Evolutionary conservation across 2,329 filamentous ascomycete genomes (phyloP).

Genomic region (Dactylonectria macrodidyma): DNA sequence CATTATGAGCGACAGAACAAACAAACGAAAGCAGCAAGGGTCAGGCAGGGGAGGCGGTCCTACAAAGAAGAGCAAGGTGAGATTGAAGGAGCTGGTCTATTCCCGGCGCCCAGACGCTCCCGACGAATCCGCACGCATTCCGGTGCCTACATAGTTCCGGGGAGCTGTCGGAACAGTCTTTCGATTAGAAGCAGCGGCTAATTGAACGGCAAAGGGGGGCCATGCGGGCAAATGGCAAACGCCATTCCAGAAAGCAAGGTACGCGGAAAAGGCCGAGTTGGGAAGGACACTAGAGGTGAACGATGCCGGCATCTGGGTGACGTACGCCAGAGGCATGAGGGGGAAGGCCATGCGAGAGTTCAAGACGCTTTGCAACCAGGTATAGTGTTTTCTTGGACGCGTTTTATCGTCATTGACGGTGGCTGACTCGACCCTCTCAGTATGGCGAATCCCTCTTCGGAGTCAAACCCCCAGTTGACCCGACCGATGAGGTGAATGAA

Average conservation of each 20-base stretch:
- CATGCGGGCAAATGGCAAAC: conserved; percentile 74
- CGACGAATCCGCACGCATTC: background rate
- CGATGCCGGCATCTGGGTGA: conserved; percentile 84
- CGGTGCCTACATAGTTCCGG: background rate
- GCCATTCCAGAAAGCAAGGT: conserved; percentile 69
- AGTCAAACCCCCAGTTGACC: conserved; percentile 57
- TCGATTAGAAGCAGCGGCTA: conserved; percentile 10
- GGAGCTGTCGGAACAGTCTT: background rate
- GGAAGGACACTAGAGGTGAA: conserved; percentile 73
- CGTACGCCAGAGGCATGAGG: conserved; percentile 81
- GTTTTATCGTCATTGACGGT: background rate
- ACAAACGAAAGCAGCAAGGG: conserved; percentile 56
- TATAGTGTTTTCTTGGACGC: conserved; percentile 52
- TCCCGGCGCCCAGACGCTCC: background rate
- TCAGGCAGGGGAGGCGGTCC: conserved; percentile 47
- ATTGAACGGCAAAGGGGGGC: conserved; percentile 58
- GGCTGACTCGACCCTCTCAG: conserved; percentile 55
- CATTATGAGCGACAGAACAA: conserved; percentile 50
- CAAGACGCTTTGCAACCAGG: conserved; percentile 75
- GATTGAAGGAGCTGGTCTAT: conserved; percentile 19
- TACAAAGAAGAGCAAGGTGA: conserved; percentile 59
- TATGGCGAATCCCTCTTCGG: conserved; percentile 76
- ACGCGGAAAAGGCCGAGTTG: conserved; percentile 57
- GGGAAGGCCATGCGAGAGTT: conserved; percentile 79
- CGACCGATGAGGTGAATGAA: conserved; percentile 50